A percentile compares a stretch with the other conserved stretches of the same genome.
Evolutionary conservation across 1,284 basidiomycete species (phyloP).

Genomic region (Ganoderma boninense): DNA sequence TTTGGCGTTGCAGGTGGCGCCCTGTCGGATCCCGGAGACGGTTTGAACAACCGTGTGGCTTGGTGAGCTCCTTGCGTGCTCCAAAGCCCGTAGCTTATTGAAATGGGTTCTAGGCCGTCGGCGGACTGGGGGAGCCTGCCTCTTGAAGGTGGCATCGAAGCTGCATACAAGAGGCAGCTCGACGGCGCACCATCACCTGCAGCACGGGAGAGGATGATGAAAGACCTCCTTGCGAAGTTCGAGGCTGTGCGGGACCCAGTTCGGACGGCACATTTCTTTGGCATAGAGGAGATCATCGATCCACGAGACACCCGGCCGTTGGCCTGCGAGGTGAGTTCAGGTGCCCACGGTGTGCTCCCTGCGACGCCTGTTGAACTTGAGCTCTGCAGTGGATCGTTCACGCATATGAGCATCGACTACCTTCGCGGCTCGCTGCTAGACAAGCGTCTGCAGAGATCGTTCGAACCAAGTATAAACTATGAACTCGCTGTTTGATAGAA

Average conservation of each 20-base stretch:
- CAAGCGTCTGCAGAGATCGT: neutral
- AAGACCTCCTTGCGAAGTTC: conserved; percentile 46
- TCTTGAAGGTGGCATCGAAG: conserved; percentile 53
- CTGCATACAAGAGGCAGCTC: conserved; percentile 53
- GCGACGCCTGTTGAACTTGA: neutral
- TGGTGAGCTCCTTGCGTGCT: conserved; percentile 41
- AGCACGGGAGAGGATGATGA: conserved; percentile 48
- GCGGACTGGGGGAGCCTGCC: conserved; percentile 55
- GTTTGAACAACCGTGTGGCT: conserved; percentile 47
- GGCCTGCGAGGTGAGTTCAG: conserved; percentile 47
- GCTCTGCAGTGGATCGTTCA: conserved; percentile 23
- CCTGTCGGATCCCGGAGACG: conserved; percentile 50
- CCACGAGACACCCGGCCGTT: conserved; percentile 50
- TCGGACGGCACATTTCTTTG: conserved; percentile 50
- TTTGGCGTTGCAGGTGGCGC: conserved; percentile 54
- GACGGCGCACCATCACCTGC: conserved; percentile 44
- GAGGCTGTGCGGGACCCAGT: conserved; percentile 48
- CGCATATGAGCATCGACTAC: conserved; percentile 22
- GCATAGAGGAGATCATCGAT: conserved; percentile 54
- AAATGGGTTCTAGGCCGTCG: conserved; percentile 46
- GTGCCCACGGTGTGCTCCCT: neutral
- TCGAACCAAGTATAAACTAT: conserved; percentile 23
- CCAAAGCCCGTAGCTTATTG: neutral
- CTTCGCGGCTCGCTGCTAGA: conserved; percentile 13
- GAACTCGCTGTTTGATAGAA: neutral